phyloP scores from a whole-genome alignment of 2,329 filamentous ascomycete species.

The Clonostachys solani region DNA sequence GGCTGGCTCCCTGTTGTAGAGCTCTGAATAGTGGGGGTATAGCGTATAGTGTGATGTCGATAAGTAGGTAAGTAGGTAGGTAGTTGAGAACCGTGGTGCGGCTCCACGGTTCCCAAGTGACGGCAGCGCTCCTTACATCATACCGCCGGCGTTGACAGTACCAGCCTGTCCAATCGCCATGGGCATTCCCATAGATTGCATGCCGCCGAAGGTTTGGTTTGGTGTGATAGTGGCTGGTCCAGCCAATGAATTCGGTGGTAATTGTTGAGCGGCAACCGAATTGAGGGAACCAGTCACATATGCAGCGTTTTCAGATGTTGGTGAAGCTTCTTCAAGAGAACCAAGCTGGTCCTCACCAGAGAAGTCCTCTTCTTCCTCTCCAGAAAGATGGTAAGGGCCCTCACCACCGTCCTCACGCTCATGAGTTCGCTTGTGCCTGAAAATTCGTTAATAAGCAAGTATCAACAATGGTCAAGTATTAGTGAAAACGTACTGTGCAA shows the following conservation, averaged over 20 bases:
- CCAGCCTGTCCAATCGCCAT: constrained; percentile 58
- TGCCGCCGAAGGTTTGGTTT: constrained; percentile 45
- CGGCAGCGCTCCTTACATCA: not conserved
- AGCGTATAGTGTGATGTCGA: too few relatives aligned
- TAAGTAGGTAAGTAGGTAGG: too few relatives aligned
- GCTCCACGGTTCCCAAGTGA: too few relatives aligned
- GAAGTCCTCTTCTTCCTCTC: constrained; percentile 81
- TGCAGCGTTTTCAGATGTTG: constrained; percentile 59
- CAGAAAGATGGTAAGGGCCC: constrained; percentile 58
- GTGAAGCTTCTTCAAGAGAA: constrained; percentile 74
- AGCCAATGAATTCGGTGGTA: not conserved
- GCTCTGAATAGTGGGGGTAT: too few relatives aligned
- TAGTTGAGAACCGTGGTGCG: too few relatives aligned
- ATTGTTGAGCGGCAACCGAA: constrained; percentile 23
- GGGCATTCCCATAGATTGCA: constrained; percentile 60
- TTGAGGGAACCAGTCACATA: constrained; percentile 53
- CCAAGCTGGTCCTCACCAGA: constrained; percentile 81
- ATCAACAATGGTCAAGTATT: not conserved
- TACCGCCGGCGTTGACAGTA: constrained; percentile 35
- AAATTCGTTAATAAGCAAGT: not conserved
- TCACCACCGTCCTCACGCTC: constrained; percentile 61
- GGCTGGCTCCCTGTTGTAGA: too few relatives aligned
- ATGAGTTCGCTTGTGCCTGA: constrained; percentile 77
- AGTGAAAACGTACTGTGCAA: constrained; percentile 74
- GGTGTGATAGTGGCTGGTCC: constrained; percentile 6